Conservation (phyloP, 768 basidiomycete species). For the Gyrodon lividus region DNA sequence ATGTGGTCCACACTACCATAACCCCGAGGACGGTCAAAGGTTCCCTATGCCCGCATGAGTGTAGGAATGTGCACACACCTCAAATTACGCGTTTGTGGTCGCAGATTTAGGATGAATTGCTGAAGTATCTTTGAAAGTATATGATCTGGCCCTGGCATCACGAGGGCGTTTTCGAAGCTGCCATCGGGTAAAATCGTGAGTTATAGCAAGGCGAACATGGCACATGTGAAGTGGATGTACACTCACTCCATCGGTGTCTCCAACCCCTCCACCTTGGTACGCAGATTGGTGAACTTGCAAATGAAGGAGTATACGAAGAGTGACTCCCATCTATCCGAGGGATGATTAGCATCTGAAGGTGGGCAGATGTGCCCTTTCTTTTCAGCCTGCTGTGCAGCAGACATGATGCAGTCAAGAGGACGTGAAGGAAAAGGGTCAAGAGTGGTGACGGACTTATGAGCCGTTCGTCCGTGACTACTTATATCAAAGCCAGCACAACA, state of each 20-base stretch:
- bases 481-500: constrained; percentile 35
- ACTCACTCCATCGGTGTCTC: constrained; percentile 84
- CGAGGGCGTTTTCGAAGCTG: constrained; percentile 79
- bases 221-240: constrained; percentile 18
- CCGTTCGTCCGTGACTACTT: constrained; percentile 37
- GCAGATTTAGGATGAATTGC: constrained; percentile 78
- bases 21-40: constrained; percentile 33
- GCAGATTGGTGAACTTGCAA: constrained; percentile 75
- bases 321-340: constrained; percentile 83
- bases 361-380: constrained; percentile 56
- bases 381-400: constrained; percentile 33
- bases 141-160: constrained; percentile 68
- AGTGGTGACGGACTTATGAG: constrained; percentile 34
- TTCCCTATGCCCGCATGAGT: constrained; percentile 23
- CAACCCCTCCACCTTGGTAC: constrained; percentile 73
- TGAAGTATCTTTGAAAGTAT: constrained; percentile 71
- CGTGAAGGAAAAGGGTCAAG: constrained; percentile 38
- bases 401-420: constrained; percentile 35
- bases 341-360: constrained; percentile 65
- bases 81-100: constrained; percentile 87
- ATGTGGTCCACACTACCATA: constrained; percentile 73
- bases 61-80: constrained; percentile 56
- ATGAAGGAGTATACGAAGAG: constrained; percentile 86
- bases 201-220: constrained; percentile 23
- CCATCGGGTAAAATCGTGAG: constrained; percentile 31